Conservation (phyloP, 192 early-diverging fungal species). For the Coemansia sp. region DNA sequence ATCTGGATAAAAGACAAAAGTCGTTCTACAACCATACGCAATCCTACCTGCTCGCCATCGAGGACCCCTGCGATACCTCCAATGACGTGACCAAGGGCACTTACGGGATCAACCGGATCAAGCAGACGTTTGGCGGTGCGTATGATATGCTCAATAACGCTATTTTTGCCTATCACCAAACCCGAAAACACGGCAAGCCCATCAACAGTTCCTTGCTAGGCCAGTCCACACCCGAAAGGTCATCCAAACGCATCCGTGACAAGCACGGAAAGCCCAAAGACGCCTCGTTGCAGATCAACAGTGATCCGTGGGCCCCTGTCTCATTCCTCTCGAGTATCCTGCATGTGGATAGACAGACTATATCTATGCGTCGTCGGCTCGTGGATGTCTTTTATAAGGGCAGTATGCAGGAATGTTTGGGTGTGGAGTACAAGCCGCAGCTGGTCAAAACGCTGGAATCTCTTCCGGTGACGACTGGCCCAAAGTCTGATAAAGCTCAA, state of each 20-base stretch:
- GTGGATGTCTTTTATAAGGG: constrained; percentile 30
- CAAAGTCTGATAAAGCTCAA: not conserved
- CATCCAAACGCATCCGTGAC: constrained; percentile 23
- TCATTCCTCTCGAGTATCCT: constrained; percentile 52
- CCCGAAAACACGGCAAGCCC: constrained; percentile 43
- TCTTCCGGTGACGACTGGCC: not conserved
- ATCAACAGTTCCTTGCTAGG: constrained; percentile 26
- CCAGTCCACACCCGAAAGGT: not conserved
- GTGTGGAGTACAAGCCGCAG: constrained; percentile 39
- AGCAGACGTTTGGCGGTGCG: constrained; percentile 47
- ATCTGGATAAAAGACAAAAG: constrained; percentile 46
- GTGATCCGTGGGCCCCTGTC: constrained; percentile 44
- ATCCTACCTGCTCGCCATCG: constrained; percentile 53
- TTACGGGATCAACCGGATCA: constrained; percentile 46
- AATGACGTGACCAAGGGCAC: constrained; percentile 59
- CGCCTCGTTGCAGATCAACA: constrained; percentile 10
- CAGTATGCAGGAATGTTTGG: constrained; percentile 32
- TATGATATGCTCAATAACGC: constrained; percentile 51
- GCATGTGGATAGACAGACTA: constrained; percentile 9
- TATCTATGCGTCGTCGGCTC: constrained; percentile 17
- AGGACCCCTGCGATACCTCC: constrained; percentile 55
- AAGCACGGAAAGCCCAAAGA: constrained; percentile 15
- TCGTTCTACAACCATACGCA: constrained; percentile 21
- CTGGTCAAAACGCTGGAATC: constrained; percentile 18
- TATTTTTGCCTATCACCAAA: constrained; percentile 53